These are phyloP conservation scores for Tetrapisispora pingtungensis DNA, from an alignment of 805 yeast species.

Conservation along the genomic window DNA sequence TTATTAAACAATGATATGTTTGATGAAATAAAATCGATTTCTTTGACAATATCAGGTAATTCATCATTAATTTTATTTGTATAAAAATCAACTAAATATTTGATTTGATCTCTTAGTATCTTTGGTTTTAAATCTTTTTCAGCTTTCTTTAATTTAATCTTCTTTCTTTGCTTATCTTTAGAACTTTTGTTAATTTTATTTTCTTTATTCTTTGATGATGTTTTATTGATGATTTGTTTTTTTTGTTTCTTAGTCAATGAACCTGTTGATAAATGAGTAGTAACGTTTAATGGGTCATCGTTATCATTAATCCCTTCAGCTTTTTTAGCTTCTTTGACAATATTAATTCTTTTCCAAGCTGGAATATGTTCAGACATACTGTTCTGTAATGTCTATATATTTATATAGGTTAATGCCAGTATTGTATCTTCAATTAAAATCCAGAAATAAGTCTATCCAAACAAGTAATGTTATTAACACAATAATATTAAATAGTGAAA, in stretches of 20 bases:
- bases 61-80: slow-evolving; percentile 15
- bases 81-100: slow-evolving; percentile 28
- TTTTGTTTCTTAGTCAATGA: slow-evolving; percentile 24
- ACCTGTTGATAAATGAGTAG: slow-evolving; percentile 30
- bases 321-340: slow-evolving; percentile 8
- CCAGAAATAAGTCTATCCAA: too few relatives aligned
- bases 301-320: slow-evolving; percentile 5
- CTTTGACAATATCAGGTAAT: slow-evolving; percentile 16
- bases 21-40: slow-evolving; percentile 16
- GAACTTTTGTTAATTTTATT: slow-evolving; percentile 12
- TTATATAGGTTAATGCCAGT: too few relatives aligned
- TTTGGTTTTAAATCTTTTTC: slow-evolving; percentile 15
- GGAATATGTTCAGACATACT: slow-evolving; percentile 19
- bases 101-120: slow-evolving; percentile 28
- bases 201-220: slow-evolving; percentile 8
- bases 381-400: too few relatives aligned
- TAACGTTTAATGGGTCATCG: slow-evolving; percentile 27
- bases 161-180: slow-evolving; percentile 9
- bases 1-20: slow-evolving; percentile 2
- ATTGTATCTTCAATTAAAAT: too few relatives aligned
- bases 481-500: too few relatives aligned
- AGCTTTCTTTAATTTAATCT: slow-evolving; percentile 2
- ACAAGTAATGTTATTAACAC: too few relatives aligned
- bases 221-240: slow-evolving; percentile 21
- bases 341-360: slow-evolving; percentile 29